Percentiles rank a stretch among this genome's conserved stretches.
phyloP scores from a whole-genome alignment of 495 filamentous ascomycete genomes.

The Lophiostoma macrostomum region DNA sequence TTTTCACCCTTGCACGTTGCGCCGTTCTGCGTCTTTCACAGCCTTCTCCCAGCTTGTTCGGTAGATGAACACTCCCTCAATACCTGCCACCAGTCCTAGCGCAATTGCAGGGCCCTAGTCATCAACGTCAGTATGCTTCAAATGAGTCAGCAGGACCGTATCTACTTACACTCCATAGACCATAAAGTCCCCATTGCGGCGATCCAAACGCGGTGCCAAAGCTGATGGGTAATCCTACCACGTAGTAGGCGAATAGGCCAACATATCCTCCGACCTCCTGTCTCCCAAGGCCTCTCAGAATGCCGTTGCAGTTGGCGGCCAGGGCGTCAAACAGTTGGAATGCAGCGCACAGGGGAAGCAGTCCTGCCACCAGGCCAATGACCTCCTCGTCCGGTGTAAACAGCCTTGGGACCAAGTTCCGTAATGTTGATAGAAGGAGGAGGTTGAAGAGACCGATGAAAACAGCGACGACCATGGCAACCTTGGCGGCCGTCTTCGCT shows the following conservation, averaged over 20 bases:
- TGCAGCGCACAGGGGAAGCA: slow-evolving; percentile 74
- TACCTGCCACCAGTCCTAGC: slow-evolving; percentile 52
- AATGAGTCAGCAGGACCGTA: neutral
- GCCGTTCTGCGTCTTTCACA: slow-evolving; percentile 65
- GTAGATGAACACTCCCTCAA: slow-evolving; percentile 66
- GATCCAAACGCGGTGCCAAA: slow-evolving; percentile 68
- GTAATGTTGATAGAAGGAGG: slow-evolving; percentile 58
- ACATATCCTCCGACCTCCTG: slow-evolving; percentile 89
- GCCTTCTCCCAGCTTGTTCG: slow-evolving; percentile 68
- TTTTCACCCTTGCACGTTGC: too few relatives aligned
- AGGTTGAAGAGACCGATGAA: slow-evolving; percentile 76
- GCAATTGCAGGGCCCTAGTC: slow-evolving; percentile 38
- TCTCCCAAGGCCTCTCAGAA: slow-evolving; percentile 77
- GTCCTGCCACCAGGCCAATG: slow-evolving; percentile 64
- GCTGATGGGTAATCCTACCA: slow-evolving; percentile 78
- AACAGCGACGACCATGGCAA: slow-evolving; percentile 57
- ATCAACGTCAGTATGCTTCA: neutral
- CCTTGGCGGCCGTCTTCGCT: slow-evolving; percentile 40
- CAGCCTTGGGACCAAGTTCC: slow-evolving; percentile 67
- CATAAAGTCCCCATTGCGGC: slow-evolving; percentile 43
- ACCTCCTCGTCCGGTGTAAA: slow-evolving; percentile 82
- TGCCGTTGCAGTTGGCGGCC: slow-evolving; percentile 72
- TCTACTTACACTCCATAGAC: slow-evolving; percentile 65
- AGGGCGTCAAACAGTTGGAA: slow-evolving; percentile 88
- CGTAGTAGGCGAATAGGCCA: slow-evolving; percentile 80